A percentile compares a stretch with the other conserved stretches of the same genome.
phyloP scores from a whole-genome alignment of 1,139 yeast species.

The Arxiozyma telluris region DNA sequence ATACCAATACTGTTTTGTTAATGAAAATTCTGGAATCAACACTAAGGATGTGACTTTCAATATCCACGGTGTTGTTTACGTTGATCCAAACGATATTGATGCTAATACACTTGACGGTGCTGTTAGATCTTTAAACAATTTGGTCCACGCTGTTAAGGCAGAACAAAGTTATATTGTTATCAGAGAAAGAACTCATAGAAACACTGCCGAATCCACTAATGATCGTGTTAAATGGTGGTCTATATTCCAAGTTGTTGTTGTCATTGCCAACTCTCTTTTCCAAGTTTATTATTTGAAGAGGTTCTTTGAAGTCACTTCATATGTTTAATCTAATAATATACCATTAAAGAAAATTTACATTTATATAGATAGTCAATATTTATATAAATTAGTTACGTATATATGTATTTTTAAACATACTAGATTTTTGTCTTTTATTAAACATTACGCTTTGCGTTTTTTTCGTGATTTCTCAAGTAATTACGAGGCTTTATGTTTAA shows the following conservation, averaged over 20 bases:
- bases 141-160: conserved; percentile 79
- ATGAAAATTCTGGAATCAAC: conserved; percentile 62
- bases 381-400: too few relatives aligned
- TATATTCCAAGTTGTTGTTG: conserved; percentile 78
- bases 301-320: conserved; percentile 89
- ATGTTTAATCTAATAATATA: conserved; percentile 35
- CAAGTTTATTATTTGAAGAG: conserved; percentile 91
- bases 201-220: conserved; percentile 96
- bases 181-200: conserved; percentile 95
- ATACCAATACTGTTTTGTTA: conserved; percentile 83
- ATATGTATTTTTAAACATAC: background rate
- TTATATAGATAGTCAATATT: background rate
- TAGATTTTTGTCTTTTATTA: background rate
- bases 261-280: conserved; percentile 77
- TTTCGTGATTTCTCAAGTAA: too few relatives aligned
- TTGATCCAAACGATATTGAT: conserved; percentile 76
- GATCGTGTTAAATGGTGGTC: conserved; percentile 99
- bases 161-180: conserved; percentile 90
- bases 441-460: too few relatives aligned
- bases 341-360: background rate
- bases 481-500: too few relatives aligned
- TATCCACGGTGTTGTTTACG: conserved; percentile 85
- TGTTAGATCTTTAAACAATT: conserved; percentile 63
- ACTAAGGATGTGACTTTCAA: conserved; percentile 93
- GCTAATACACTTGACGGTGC: conserved; percentile 80